Conservation (phyloP, 2,329 filamentous ascomycete genomes). For the Fusarium lateritium region DNA sequence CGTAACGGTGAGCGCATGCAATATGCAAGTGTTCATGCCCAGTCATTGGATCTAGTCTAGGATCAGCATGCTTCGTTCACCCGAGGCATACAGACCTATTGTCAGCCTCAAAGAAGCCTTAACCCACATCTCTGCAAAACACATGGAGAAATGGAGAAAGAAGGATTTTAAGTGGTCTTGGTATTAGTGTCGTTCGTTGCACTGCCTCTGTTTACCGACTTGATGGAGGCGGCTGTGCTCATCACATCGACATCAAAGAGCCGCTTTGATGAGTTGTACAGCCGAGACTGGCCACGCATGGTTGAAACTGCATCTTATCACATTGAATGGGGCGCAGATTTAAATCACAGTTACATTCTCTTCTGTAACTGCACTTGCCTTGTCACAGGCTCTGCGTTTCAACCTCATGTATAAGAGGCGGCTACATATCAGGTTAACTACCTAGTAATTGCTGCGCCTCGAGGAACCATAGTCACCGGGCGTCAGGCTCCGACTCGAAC, state of each 20-base stretch:
- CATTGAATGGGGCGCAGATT: conserved; percentile 2
- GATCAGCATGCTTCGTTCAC: conserved; percentile 14
- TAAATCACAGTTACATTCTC: conserved; percentile 26
- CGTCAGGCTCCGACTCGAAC: conserved; percentile 17
- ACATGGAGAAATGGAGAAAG: background rate
- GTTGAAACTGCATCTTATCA: conserved; percentile 28
- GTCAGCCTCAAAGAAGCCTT: conserved; percentile 13
- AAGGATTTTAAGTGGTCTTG: conserved; percentile 23
- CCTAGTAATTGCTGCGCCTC: conserved; percentile 27
- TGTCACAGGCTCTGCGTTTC: conserved; percentile 14
- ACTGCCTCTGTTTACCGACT: conserved; percentile 26
- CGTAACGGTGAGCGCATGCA: conserved; percentile 15
- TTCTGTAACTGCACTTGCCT: conserved; percentile 3
- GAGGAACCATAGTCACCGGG: conserved; percentile 18
- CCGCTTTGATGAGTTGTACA: conserved; percentile 26
- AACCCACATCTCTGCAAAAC: conserved; percentile 5
- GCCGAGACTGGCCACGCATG: conserved; percentile 22
- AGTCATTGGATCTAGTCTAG: conserved; percentile 15
- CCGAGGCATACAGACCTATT: conserved; percentile 27
- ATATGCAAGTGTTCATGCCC: conserved; percentile 29
- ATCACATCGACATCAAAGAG: conserved; percentile 22
- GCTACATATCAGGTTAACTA: no score
- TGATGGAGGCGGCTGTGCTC: conserved; percentile 22
- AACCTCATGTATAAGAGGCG: conserved; percentile 5
- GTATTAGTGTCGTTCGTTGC: conserved; percentile 4